Evolutionary conservation across 495 filamentous ascomycete species (phyloP).

Genomic region (Chaetomium tenue): DNA sequence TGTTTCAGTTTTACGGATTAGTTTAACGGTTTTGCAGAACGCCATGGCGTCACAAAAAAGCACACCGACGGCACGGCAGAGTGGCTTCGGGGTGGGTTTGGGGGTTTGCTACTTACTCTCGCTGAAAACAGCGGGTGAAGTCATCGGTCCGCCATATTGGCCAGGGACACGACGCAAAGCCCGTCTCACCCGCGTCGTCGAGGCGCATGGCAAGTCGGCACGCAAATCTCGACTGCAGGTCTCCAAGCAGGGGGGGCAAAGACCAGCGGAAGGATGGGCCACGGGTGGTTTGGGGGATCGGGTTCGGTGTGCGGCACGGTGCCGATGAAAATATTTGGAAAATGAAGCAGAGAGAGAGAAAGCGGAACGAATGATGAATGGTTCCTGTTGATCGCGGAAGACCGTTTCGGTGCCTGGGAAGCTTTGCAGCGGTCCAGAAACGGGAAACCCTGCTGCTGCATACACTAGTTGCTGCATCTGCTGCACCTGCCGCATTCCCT

Average conservation of each 20-base stretch:
- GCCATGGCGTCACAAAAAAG: conserved; percentile 5
- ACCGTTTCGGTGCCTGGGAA: neutral
- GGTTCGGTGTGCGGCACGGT: neutral
- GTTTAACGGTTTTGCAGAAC: conserved; percentile 21
- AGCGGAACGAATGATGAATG: no score
- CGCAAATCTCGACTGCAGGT: conserved; percentile 7
- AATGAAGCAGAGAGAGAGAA: neutral
- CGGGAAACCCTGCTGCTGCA: neutral
- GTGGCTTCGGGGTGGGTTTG: no score
- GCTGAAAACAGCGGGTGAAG: conserved; percentile 81
- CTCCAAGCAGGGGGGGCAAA: neutral
- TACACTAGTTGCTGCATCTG: conserved; percentile 8
- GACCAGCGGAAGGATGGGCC: neutral
- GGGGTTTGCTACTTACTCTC: conserved; percentile 57
- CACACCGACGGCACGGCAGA: conserved; percentile 2
- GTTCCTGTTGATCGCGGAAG: neutral
- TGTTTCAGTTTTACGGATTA: conserved; percentile 12
- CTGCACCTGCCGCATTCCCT: conserved; percentile 12
- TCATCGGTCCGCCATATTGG: conserved; percentile 87
- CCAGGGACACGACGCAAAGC: conserved; percentile 70
- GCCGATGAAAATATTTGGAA: neutral
- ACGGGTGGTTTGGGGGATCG: neutral
- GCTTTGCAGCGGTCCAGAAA: conserved; percentile 12
- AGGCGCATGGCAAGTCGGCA: conserved; percentile 19
- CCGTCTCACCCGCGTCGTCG: conserved; percentile 36